Evolutionary conservation across 148 eudicot species (phyloP), one percentile per base, ranked within the genome.

Genomic region (Fagopyrum esculentum): DNA sequence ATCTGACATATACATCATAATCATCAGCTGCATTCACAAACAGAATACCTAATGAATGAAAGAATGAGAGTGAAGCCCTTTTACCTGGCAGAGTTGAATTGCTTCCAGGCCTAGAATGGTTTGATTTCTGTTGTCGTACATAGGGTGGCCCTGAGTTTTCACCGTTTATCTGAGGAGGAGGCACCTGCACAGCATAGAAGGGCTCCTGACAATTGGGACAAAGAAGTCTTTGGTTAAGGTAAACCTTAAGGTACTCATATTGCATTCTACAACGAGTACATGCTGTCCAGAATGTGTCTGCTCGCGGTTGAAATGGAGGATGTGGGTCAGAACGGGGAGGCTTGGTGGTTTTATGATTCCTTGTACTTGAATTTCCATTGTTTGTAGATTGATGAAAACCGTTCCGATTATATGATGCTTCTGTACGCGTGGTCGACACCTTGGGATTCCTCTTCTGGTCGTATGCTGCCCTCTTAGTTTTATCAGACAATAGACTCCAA

Each of bases 271-370:
- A 91, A 60, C 78, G 73, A 16, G 75, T 81, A 81, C 97, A 91
- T 29, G 78, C 76, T 71, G 93, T 91, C 97, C 97, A 91, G 76
- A 91, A 87, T 57, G 97, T 86, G 56, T 73, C 76, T 8, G 76
- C 30, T 70, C 76, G 72, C 8, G 79, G 69, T 46, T 76, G 78
- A 12, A 51, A 51, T 50, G 85, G 83, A 72, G 64, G 76, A 44
- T 63, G 74, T 60, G 77, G 57, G 46, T 17, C 68, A 35, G 79
- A 72, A 74, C 76, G 80, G 10, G 84, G 81, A 79, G 72, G 78
- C 15, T 81, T 72, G 47, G 56, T 47, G 60, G 45, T 52, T 29
- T 82, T 86, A 56, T 72, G 77, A 77, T 70, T 75, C 73, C 76
- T 78, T 6, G 40, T 63, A 40, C 73, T 73, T 52, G 75, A n/a